Evolutionary conservation across 768 basidiomycete species (phyloP), one percentile per base, ranked within the genome.

Genomic region (Amylocystis lapponica): DNA sequence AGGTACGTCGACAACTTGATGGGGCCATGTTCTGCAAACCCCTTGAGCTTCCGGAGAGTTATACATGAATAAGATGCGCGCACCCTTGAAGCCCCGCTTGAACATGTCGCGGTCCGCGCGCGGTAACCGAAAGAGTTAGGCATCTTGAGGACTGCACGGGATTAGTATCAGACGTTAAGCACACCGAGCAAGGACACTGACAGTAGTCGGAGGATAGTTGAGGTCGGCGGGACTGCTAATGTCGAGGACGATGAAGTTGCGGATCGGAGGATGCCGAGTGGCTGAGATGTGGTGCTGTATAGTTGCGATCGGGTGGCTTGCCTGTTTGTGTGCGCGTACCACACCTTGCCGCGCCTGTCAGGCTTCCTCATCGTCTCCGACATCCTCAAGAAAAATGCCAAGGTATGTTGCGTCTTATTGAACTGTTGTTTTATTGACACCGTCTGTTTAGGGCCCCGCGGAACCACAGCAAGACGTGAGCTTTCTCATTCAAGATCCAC

Each of bases 71-170:
- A 50, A 37, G 43, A 38, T 48, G 27, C 43, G 55, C 77, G 59
- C 68, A 94, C 93, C 82, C 81, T 95, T 95, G 86, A 98, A 97
- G 62, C 83, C 86, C 75, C 88, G 78, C 82, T 89, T 93, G 88
- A 99, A 98, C 94, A 98, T 96, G 75, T 94, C 76, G 83, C 95
- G 93, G 95, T 98, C 60, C 95, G 93, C 87, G 95, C 95, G 66
- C 95, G 86, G 78, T 94, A 90, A 90, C 95, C 95, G 81, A 85
- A 99, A 45, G 95, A 97, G 90, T 97, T 92, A 76, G 95, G 95
- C 95, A 99, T 97, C 67, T 83, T 81, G 80, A 76, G 65, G 73
- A 53, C 75, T 83, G 58, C 26, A 29, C 34, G 41, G 22, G 47
- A 43, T 49, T 45, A 31, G 32, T 39, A 34, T 30, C 33, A 40